Base-by-base conservation (phyloP, 495 filamentous ascomycete genomes). In the Hypoxylon crocopeplum region DNA sequence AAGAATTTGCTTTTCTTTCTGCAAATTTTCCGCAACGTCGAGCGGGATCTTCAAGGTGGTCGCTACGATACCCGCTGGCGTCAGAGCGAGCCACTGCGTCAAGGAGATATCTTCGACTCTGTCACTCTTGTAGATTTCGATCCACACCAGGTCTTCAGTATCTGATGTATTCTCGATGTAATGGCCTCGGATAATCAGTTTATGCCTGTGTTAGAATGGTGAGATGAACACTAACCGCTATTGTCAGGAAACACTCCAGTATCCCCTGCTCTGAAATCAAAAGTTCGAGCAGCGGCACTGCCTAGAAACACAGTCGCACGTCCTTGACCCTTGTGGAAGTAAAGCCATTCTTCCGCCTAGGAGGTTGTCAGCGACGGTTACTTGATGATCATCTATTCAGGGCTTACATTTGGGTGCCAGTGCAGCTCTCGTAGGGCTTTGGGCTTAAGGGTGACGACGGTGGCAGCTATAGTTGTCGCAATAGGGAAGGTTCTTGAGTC, bases 171-270 rank as follows among this genome's bases (percentile, higher is more conserved):
- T 88, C 58, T 87, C 84, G 47, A 88, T 84, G 56, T 87, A 87
- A 59, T 88, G 86, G 8, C 67, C 67, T 69, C 15, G 37, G 11
- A 6, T 16, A 0, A n/a, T 62, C 33, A 56, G 27, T 10, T 34
- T 20, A 32, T 38, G 8, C 25, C 30, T 17, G 8, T 40, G 17
- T 7, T 2, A 48, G 20, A 10, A 48, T 10, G 0, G 51, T 33
- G 19, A 12, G 16, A 11, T 22, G 5, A 32, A 29, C n/a, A 42
- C 72, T 52, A 59, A 77, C 79, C 81, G 56, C 73, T 76, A 63
- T 88, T 87, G 49, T 86, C 84, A 1, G 86, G 84, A 60, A 88
- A 87, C 0, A 83, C 83, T 1, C 80, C 86, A 0, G 85, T 88
- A 57, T 88, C 85, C 27, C 84, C 85, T 7, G 82, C 78, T 2